A percentile compares a stretch with the other conserved stretches of the same genome.
Evolutionary conservation across 192 early-diverging fungal species (phyloP).

Genomic region (Funneliformis mosseae): DNA sequence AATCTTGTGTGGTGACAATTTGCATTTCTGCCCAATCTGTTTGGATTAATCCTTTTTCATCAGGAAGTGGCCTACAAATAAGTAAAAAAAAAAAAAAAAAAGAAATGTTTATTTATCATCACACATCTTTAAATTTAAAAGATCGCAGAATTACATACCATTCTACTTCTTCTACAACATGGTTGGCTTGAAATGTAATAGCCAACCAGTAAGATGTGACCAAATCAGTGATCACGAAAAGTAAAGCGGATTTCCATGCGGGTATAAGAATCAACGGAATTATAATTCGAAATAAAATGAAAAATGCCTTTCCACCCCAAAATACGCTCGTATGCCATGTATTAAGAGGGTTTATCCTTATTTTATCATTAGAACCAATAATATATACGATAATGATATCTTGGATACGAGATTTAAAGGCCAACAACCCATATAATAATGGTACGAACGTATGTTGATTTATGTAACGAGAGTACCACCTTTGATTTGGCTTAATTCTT

Average conservation of each 20-base stretch:
- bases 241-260: slow-evolving; percentile 37
- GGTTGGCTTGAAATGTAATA: slow-evolving; percentile 62
- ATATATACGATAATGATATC: slow-evolving; percentile 57
- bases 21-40: slow-evolving; percentile 62
- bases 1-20: slow-evolving; percentile 54
- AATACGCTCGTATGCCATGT: slow-evolving; percentile 52
- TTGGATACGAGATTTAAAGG: slow-evolving; percentile 54
- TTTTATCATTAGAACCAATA: slow-evolving; percentile 50
- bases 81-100: background rate
- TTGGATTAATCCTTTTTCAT: slow-evolving; percentile 47
- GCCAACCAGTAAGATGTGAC: slow-evolving; percentile 56
- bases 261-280: slow-evolving; percentile 46
- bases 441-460: slow-evolving; percentile 56
- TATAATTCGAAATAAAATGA: slow-evolving; percentile 50
- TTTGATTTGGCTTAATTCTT: slow-evolving; percentile 54
- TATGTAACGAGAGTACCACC: slow-evolving; percentile 52
- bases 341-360: slow-evolving; percentile 51
- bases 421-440: slow-evolving; percentile 53
- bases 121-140: background rate
- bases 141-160: slow-evolving; percentile 37
- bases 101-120: background rate
- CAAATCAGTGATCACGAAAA: slow-evolving; percentile 53
- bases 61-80: slow-evolving; percentile 44
- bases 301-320: slow-evolving; percentile 62
- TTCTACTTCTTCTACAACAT: slow-evolving; percentile 58